Percentiles rank a stretch among this genome's conserved stretches.
Evolutionary conservation across 164 flowering plant species (phyloP).

Genomic region (Protea cynaroides): DNA sequence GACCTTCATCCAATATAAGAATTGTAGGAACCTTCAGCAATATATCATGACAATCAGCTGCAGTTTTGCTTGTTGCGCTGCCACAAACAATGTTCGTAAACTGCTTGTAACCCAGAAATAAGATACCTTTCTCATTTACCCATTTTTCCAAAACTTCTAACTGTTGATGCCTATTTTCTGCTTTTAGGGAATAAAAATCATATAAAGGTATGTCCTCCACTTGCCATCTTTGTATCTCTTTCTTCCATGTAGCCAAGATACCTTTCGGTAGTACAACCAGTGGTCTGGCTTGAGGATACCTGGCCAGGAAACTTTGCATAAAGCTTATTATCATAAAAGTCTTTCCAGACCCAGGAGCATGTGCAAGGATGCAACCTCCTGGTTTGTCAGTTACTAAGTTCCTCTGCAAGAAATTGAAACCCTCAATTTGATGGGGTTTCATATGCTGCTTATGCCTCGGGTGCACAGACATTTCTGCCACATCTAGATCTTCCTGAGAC

Average conservation of each 20-base stretch:
- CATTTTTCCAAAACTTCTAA: conserved; percentile 61
- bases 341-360: conserved; percentile 98
- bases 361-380: conserved; percentile 90
- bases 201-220: conserved; percentile 66
- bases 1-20: conserved; percentile 90
- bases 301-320: conserved; percentile 79
- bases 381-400: conserved; percentile 72
- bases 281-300: conserved; percentile 66
- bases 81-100: conserved; percentile 66
- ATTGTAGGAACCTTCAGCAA: conserved; percentile 59
- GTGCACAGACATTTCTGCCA: conserved; percentile 54
- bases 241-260: conserved; percentile 73
- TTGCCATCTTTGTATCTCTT: conserved; percentile 78
- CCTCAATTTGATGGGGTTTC: conserved; percentile 92
- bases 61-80: conserved; percentile 14
- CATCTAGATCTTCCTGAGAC: conserved; percentile 27
- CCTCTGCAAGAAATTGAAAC: conserved; percentile 71
- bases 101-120: conserved; percentile 79
- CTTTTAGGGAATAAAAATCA: conserved; percentile 66
- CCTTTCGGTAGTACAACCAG: conserved; percentile 81
- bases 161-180: conserved; percentile 65
- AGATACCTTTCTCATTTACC: conserved; percentile 59
- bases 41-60: conserved; percentile 51
- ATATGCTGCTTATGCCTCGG: conserved; percentile 81
- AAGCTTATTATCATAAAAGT: conserved; percentile 92